A percentile compares a stretch with the other conserved stretches of the same genome.
phyloP scores from a whole-genome alignment of 2,329 filamentous ascomycete species.

The Graphilbum fragrans region DNA sequence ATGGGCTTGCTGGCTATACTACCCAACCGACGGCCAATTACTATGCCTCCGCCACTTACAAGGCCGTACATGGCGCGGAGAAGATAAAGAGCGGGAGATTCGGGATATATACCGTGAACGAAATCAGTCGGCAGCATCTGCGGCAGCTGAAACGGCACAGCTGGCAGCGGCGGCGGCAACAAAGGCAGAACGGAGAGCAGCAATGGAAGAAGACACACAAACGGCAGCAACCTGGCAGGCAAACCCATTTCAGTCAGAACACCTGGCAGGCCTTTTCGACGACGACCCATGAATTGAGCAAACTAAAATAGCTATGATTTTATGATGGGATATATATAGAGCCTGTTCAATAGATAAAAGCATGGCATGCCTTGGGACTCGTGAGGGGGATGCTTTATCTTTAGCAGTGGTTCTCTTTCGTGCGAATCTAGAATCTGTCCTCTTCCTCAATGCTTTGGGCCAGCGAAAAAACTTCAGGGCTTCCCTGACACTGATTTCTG shows the following conservation, averaged over 20 bases:
- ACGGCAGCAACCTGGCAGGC: not conserved
- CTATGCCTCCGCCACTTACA: constrained; percentile 38
- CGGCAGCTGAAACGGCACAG: constrained; percentile 1
- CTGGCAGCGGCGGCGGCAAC: constrained; percentile 1
- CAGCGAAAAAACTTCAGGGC: too few relatives aligned
- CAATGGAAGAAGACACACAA: too few relatives aligned
- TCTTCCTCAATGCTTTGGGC: too few relatives aligned
- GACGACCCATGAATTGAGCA: not conserved
- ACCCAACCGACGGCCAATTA: constrained; percentile 29
- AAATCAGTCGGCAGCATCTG: constrained; percentile 5
- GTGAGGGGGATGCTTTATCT: too few relatives aligned
- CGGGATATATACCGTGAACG: constrained; percentile 5
- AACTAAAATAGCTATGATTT: not conserved
- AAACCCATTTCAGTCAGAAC: not conserved
- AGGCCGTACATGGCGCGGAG: constrained; percentile 36
- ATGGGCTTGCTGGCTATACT: constrained; percentile 45
- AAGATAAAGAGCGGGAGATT: constrained; percentile 15
- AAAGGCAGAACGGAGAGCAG: not conserved
- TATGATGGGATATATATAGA: too few relatives aligned
- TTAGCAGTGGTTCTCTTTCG: too few relatives aligned
- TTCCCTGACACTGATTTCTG: not conserved
- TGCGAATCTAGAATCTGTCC: too few relatives aligned
- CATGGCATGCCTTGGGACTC: too few relatives aligned
- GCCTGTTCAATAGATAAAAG: too few relatives aligned
- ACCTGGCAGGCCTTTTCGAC: not conserved